Base-by-base conservation (phyloP, 129 eudicot species). In the Tagetes erecta region DNA sequence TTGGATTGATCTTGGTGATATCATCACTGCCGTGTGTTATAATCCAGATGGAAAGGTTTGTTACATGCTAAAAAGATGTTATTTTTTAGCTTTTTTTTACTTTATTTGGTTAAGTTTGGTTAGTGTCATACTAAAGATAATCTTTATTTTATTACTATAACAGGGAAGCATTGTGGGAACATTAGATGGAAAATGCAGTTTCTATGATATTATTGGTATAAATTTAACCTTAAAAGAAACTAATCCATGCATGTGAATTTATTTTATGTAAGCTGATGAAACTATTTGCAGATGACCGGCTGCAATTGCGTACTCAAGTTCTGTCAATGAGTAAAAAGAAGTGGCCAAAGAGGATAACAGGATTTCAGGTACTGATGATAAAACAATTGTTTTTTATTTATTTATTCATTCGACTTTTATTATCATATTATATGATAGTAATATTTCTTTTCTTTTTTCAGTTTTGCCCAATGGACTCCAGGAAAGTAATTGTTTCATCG, bases 121-220 rank as follows among this genome's bases (percentile, higher is more conserved):
- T 52, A 4, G 39, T 55, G 35, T 33, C 9, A 8, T 11, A 42
- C 11, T 64, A 47, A 68, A 37, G 33, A 36, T 68, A 60, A 58
- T 68, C 14, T 14, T 63, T 78, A 37, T 64, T 55, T 52, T 31
- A 12, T 58, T 84, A 42, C 35, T 73, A 58, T 90, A 10, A 10
- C 5, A 93, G 98, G 87, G 96, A 72, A 88, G 91, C 53, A 83
- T 93, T 72, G 85, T 90, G 69, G 98, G 98, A 55, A 76, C 97
- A 42, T 77, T 90, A 78, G 92, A 83, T 70, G 96, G 98, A 27
- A 86, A 80, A 78, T 93, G 98, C 76, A 80, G 82, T 70, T 89
- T 87, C 45, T 92, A 83, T 49, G 95, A 87, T 77, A 76, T 92
- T 11, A 75, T 73, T 57, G 98, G 98, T 92, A 85, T 70, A 35